These are phyloP conservation scores for Candida nonsorbophila DNA, from an alignment of 805 yeast genomes.

Conservation along the genomic window DNA sequence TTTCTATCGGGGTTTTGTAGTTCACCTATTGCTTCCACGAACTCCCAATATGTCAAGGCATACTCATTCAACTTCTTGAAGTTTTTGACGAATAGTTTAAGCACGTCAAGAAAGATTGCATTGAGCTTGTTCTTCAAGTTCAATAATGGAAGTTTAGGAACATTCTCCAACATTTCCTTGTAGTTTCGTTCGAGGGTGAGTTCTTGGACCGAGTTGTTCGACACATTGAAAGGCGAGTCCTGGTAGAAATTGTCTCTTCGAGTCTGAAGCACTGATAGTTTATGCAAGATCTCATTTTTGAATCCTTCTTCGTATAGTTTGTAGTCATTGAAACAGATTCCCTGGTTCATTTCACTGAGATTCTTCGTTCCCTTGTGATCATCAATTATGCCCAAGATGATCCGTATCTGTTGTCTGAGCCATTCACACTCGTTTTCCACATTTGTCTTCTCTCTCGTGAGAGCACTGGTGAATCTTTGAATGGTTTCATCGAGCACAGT, in stretches of 20 bases:
- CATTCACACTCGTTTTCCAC: slow-evolving; percentile 41
- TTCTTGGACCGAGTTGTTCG: slow-evolving; percentile 8
- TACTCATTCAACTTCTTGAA: slow-evolving; percentile 26
- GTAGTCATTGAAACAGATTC: slow-evolving; percentile 25
- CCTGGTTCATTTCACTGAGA: slow-evolving; percentile 18
- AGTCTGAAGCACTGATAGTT: slow-evolving; percentile 6
- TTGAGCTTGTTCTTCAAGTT: slow-evolving; percentile 27
- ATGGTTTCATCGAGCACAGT: slow-evolving; percentile 46
- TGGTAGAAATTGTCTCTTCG: slow-evolving; percentile 16
- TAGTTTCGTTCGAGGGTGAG: slow-evolving; percentile 17
- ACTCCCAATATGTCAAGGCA: slow-evolving; percentile 20
- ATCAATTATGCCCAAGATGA: slow-evolving; percentile 34
- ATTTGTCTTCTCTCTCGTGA: slow-evolving; percentile 32
- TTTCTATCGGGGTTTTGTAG: slow-evolving; percentile 10
- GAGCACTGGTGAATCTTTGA: slow-evolving; percentile 25
- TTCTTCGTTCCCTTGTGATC: slow-evolving; percentile 26
- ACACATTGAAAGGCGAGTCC: slow-evolving; percentile 24
- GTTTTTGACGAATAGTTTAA: slow-evolving; percentile 23
- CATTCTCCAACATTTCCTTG: slow-evolving; percentile 17
- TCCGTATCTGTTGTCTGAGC: slow-evolving; percentile 37
- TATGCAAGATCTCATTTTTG: slow-evolving; percentile 9
- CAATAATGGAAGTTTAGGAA: slow-evolving; percentile 25
- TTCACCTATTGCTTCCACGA: slow-evolving; percentile 23
- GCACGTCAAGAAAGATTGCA: slow-evolving; percentile 27
- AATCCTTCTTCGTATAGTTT: slow-evolving; percentile 23